A percentile compares a stretch with the other conserved stretches of the same genome.
Evolutionary conservation across 805 yeast genomes (phyloP).

Genomic region (Hanseniaspora lindneri): DNA sequence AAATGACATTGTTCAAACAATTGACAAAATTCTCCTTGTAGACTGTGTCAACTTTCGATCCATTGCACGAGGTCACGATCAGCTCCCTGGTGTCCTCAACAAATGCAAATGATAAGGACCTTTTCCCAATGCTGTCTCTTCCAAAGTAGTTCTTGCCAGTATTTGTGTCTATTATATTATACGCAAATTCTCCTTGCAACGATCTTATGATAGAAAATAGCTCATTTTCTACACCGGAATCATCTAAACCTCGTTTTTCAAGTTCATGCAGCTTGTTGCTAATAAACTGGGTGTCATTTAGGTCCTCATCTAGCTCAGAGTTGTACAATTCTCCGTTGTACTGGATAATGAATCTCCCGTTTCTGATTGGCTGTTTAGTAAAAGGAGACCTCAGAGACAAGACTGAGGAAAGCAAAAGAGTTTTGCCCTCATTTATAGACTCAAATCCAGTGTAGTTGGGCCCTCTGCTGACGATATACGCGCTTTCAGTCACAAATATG

Average conservation of each 20-base stretch:
- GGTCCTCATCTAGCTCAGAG: constrained; percentile 32
- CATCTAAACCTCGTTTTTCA: constrained; percentile 31
- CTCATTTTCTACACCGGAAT: constrained; percentile 18
- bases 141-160: constrained; percentile 52
- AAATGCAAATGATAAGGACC: constrained; percentile 49
- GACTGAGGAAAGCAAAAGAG: constrained; percentile 52
- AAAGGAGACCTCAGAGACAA: constrained; percentile 71
- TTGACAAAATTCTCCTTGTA: constrained; percentile 33
- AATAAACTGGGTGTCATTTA: constrained; percentile 56
- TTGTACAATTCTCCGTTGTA: constrained; percentile 89
- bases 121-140: constrained; percentile 69
- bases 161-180: constrained; percentile 36
- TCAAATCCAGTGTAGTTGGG: constrained; percentile 41
- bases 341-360: constrained; percentile 41
- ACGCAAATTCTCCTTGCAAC: constrained; percentile 79
- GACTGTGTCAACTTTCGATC: constrained; percentile 15
- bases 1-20: constrained; percentile 44
- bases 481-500: constrained; percentile 17
- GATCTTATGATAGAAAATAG: constrained; percentile 25
- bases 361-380: constrained; percentile 54
- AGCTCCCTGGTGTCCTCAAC: constrained; percentile 28
- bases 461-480: constrained; percentile 47
- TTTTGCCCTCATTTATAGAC: constrained; percentile 15
- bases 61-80: constrained; percentile 36
- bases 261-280: constrained; percentile 28